Conservation (phyloP, 257 asterid genomes). For the Marsdenia floribunda region DNA sequence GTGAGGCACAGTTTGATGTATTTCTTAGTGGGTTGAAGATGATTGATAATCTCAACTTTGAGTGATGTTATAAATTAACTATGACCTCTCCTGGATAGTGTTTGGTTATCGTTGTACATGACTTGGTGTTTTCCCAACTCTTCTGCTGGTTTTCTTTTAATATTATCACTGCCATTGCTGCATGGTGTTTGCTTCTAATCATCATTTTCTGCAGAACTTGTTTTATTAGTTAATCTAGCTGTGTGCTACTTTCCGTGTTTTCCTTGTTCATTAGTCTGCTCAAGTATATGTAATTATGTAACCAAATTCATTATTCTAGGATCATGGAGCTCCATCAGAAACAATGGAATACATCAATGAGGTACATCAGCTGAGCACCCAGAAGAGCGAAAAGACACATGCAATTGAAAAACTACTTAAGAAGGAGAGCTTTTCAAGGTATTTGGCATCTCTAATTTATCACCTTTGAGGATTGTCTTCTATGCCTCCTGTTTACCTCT, state of each 20-base stretch:
- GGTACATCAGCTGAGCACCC: constrained; percentile 29
- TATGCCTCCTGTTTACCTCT: not conserved
- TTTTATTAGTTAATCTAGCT: not conserved
- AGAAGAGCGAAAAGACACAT: constrained; percentile 50
- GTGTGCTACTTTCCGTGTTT: not conserved
- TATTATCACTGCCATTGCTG: not conserved
- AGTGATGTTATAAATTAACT: not conserved
- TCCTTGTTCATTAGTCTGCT: constrained; percentile 7
- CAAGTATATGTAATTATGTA: not conserved
- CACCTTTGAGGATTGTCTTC: not conserved
- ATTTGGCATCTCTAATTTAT: not conserved
- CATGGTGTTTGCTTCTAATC: not conserved
- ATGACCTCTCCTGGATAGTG: not conserved
- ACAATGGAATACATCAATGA: constrained; percentile 21
- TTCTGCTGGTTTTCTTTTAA: not conserved
- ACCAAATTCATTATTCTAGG: constrained; percentile 23
- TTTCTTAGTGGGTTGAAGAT: not conserved
- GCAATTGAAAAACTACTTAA: constrained; percentile 59
- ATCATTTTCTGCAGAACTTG: not conserved
- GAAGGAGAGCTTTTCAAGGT: constrained; percentile 83
- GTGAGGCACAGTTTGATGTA: not conserved
- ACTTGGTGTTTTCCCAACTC: not conserved
- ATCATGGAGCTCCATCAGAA: constrained; percentile 24
- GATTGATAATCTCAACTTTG: not conserved
- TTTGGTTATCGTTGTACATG: not conserved